Percentiles rank a stretch among this genome's conserved stretches.
Conservation (phyloP, 441 rosid species). For the Populus hybrid region DNA sequence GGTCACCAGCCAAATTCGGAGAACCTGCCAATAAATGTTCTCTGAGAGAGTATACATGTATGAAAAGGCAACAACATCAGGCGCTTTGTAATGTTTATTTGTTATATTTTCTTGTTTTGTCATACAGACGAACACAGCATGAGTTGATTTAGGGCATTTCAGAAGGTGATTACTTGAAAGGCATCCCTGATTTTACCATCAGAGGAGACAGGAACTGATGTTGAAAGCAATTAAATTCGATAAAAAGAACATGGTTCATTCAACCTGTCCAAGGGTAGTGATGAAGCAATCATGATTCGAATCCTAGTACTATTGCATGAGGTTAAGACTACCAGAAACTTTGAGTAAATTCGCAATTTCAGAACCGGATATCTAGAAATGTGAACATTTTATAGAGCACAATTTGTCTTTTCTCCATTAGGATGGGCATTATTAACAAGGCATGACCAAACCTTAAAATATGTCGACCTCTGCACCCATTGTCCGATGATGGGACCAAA, state of each 20-base stretch:
- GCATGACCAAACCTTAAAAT: conserved; percentile 42
- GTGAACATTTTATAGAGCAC: not conserved
- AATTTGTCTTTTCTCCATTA: not conserved
- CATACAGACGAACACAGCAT: not conserved
- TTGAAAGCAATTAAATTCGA: not conserved
- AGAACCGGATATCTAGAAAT: not conserved
- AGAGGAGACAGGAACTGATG: not conserved
- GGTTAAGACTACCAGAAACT: not conserved
- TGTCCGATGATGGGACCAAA: conserved; percentile 66
- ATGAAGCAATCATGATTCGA: not conserved
- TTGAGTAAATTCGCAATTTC: not conserved
- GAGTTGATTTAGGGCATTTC: not conserved
- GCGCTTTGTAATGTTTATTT: not conserved
- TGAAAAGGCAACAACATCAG: not conserved
- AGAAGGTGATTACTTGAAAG: not conserved
- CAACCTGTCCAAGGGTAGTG: not conserved
- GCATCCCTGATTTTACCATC: not conserved
- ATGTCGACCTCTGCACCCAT: conserved; percentile 52
- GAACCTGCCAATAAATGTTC: conserved; percentile 35
- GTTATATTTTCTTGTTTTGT: not conserved
- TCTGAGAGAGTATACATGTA: not conserved
- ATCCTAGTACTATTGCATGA: not conserved
- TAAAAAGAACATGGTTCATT: not conserved
- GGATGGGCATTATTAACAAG: not conserved
- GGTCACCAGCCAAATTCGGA: conserved; percentile 59